A percentile compares a stretch with the other conserved stretches of the same genome.
Evolutionary conservation across 1,284 basidiomycete species (phyloP).

Genomic region (Cutaneotrichosporon mucoides): DNA sequence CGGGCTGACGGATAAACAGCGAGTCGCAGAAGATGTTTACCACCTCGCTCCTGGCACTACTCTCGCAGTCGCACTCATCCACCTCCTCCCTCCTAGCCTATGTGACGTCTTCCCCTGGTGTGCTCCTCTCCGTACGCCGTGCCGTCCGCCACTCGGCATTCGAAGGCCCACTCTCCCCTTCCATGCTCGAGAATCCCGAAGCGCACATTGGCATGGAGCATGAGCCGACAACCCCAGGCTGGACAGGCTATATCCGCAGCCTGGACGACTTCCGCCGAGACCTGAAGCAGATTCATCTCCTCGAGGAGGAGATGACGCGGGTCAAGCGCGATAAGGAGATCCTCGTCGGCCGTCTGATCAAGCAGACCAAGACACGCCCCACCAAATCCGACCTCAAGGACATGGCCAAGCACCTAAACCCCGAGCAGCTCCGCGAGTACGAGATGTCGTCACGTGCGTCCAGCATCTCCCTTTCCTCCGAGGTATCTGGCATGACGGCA

Average conservation of each 20-base stretch:
- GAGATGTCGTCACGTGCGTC: constrained; percentile 31
- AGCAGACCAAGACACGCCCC: constrained; percentile 46
- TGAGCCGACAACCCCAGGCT: constrained; percentile 34
- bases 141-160: constrained; percentile 48
- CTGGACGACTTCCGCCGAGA: constrained; percentile 48
- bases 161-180: constrained; percentile 44
- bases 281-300: constrained; percentile 48
- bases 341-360: constrained; percentile 47
- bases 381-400: constrained; percentile 45
- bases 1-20: constrained; percentile 16
- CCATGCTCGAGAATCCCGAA: constrained; percentile 7
- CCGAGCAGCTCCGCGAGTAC: constrained; percentile 4
- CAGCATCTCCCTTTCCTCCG: constrained; percentile 29
- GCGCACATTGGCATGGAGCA: neutral
- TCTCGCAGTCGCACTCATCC: constrained; percentile 49
- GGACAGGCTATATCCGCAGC: constrained; percentile 44
- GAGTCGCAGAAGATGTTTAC: constrained; percentile 47
- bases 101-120: constrained; percentile 49
- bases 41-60: constrained; percentile 44
- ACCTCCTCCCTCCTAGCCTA: constrained; percentile 49
- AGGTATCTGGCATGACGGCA: constrained; percentile 23
- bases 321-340: constrained; percentile 49
- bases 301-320: constrained; percentile 48
- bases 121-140: constrained; percentile 41
- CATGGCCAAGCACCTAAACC: constrained; percentile 22